Conservation (phyloP, 2,329 filamentous ascomycete genomes). For the Waltergamsia citrina region DNA sequence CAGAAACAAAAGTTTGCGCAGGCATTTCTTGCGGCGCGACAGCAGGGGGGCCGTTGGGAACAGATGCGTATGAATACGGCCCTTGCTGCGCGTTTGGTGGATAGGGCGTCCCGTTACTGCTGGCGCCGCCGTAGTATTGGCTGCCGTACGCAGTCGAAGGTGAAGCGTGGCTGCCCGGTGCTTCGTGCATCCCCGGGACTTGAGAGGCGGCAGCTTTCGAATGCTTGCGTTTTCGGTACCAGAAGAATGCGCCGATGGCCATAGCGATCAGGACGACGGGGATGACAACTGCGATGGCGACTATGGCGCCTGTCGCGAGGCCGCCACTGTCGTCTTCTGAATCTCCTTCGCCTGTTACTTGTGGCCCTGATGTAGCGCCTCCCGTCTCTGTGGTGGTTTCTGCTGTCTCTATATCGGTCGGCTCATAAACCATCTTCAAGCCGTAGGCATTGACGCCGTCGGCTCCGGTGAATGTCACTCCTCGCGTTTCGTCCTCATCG, state of each 20-base stretch:
- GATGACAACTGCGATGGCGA: slow-evolving; percentile 19
- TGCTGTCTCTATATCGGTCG: slow-evolving; percentile 13
- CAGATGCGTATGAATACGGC: too few relatives aligned
- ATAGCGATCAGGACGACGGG: slow-evolving; percentile 16
- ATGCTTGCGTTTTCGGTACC: slow-evolving; percentile 14
- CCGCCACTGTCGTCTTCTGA: slow-evolving; percentile 4
- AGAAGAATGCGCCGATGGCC: slow-evolving; percentile 14
- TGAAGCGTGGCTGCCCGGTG: too few relatives aligned
- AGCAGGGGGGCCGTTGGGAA: too few relatives aligned
- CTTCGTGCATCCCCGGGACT: too few relatives aligned
- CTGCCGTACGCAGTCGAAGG: too few relatives aligned
- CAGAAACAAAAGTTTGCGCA: too few relatives aligned
- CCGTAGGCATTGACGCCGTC: slow-evolving; percentile 22
- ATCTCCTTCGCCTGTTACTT: neutral
- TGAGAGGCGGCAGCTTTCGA: neutral
- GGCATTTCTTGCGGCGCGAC: too few relatives aligned
- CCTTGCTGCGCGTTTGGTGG: too few relatives aligned
- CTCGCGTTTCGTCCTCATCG: slow-evolving; percentile 9
- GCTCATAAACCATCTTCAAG: slow-evolving; percentile 22
- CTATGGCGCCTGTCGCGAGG: slow-evolving; percentile 12
- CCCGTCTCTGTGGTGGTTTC: slow-evolving; percentile 5
- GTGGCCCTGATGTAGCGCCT: neutral
- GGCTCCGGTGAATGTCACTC: slow-evolving; percentile 10
- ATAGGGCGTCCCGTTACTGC: too few relatives aligned
- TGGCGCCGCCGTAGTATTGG: too few relatives aligned